Evolutionary conservation across 208 protist genomes (phyloP).

Genomic region (Paratrypanosoma confusum): DNA sequence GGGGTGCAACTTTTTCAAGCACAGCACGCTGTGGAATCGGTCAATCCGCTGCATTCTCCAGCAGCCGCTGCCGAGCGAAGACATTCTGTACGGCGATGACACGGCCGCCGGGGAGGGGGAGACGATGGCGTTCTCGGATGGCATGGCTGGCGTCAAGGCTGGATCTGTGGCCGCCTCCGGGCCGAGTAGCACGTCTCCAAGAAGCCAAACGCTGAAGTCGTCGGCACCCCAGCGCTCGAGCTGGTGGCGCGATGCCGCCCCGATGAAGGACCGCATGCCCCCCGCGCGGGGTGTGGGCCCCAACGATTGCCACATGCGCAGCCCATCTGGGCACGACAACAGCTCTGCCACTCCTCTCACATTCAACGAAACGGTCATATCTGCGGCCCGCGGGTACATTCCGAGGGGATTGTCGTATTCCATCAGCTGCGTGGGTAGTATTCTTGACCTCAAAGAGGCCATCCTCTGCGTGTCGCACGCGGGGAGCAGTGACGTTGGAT

Average conservation of each 20-base stretch:
- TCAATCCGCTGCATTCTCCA: slow-evolving; percentile 49
- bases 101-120: slow-evolving; percentile 23
- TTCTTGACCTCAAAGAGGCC: slow-evolving; percentile 53
- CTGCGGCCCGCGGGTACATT: slow-evolving; percentile 61
- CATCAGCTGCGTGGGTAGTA: slow-evolving; percentile 54
- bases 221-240: too few species aligned
- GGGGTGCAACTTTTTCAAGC: slow-evolving; percentile 70
- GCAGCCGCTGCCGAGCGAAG: slow-evolving; percentile 61
- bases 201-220: too few species aligned
- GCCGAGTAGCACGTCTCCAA: too few species aligned
- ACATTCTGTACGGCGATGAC: slow-evolving; percentile 49
- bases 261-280: too few species aligned
- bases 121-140: too few species aligned
- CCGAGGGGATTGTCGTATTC: slow-evolving; percentile 32
- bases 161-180: too few species aligned
- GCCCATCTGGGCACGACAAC: too few species aligned
- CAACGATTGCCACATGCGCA: too few species aligned
- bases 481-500: slow-evolving; percentile 66
- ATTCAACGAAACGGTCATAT: slow-evolving; percentile 49
- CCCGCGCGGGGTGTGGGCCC: too few species aligned
- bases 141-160: too few species aligned
- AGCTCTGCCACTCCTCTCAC: too few species aligned
- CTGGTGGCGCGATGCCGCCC: too few species aligned
- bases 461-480: slow-evolving; percentile 63
- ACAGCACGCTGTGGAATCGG: slow-evolving; percentile 71